Percentiles rank a stretch among this genome's conserved stretches.
These are phyloP conservation scores for Bruguiera gymnorhiza DNA, from an alignment of 345 rosid species.

Conservation along the genomic window DNA sequence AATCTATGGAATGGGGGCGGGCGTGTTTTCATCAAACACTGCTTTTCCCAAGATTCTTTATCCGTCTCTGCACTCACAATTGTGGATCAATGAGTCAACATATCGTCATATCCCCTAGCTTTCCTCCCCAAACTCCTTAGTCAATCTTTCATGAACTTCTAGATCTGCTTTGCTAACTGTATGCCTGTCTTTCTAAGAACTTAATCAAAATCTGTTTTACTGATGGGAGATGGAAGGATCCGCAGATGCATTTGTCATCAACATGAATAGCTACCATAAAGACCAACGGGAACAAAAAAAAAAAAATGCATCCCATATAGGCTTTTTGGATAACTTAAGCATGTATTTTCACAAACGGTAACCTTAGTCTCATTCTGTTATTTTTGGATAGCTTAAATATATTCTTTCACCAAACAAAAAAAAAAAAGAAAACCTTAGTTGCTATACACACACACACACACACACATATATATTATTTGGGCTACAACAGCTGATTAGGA, in stretches of 20 bases:
- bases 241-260: constrained; percentile 25
- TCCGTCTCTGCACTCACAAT: constrained; percentile 20
- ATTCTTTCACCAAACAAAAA: no score
- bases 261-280: not conserved
- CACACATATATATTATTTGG: no score
- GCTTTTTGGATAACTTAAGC: not conserved
- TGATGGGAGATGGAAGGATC: constrained; percentile 89
- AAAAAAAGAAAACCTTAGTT: no score
- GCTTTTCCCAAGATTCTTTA: no score
- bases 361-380: not conserved
- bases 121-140: constrained; percentile 96
- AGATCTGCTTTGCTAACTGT: constrained; percentile 89
- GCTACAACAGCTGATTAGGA: no score
- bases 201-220: constrained; percentile 79
- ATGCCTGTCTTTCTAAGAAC: constrained; percentile 87
- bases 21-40: no score
- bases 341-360: not conserved
- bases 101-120: constrained; percentile 41
- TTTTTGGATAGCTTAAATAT: no score
- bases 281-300: not conserved
- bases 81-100: constrained; percentile 8
- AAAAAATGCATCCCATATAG: no score
- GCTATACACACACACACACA: no score
- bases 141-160: constrained; percentile 92
- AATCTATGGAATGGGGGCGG: no score